phyloP scores from a whole-genome alignment of 78 protist genomes.

The Neovahlkampfia damariscottae region DNA sequence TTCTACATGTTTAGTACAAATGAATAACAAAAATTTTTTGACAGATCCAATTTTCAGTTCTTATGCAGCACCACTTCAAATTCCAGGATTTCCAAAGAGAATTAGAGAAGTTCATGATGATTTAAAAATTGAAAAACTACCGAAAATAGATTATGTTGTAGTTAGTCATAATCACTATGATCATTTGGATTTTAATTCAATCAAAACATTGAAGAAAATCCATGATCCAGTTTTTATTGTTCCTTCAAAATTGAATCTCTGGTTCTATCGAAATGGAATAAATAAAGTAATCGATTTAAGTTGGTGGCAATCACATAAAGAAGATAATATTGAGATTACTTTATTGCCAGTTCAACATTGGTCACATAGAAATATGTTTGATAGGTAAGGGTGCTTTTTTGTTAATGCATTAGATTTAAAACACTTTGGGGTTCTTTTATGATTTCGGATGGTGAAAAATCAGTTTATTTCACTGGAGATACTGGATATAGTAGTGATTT shows the following conservation, averaged over 20 bases:
- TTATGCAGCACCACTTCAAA: conserved; percentile 5
- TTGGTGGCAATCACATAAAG: conserved; percentile 2
- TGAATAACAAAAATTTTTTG: neutral
- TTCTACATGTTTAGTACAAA: neutral
- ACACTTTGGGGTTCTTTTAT: neutral
- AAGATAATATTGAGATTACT: neutral
- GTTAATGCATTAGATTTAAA: neutral
- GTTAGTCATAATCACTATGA: conserved; percentile 32
- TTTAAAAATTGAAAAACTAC: neutral
- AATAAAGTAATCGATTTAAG: neutral
- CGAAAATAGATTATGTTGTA: neutral
- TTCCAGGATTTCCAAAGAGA: conserved; percentile 3
- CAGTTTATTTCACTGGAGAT: conserved; percentile 7
- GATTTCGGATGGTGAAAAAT: neutral
- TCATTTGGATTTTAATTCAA: conserved; percentile 1
- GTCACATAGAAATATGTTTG: neutral
- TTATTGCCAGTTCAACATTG: conserved; percentile 25
- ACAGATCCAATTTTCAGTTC: conserved; percentile 17
- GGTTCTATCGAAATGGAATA: neutral
- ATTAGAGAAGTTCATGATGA: neutral
- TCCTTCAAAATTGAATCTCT: neutral
- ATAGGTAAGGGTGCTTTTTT: conserved; percentile 9
- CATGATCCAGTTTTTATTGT: neutral
- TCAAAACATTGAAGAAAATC: neutral
- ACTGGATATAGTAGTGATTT: conserved; percentile 15